A percentile compares a stretch with the other conserved stretches of the same genome.
Evolutionary conservation across 2,329 filamentous ascomycete genomes (phyloP).

Genomic region (Aspergillus neotritici): DNA sequence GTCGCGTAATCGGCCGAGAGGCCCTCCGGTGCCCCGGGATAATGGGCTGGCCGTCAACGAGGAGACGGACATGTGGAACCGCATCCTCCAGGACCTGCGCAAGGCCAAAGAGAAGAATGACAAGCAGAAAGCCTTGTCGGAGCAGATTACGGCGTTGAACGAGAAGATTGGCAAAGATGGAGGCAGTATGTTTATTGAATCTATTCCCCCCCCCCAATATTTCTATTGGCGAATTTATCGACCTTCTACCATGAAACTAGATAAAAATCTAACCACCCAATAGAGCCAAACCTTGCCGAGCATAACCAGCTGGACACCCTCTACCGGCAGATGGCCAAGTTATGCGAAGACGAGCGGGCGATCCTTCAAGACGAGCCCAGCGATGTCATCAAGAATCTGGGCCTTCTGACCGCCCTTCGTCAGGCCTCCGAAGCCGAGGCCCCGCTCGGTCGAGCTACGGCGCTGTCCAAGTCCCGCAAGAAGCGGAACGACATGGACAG

Average conservation of each 20-base stretch:
- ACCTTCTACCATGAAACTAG: neutral
- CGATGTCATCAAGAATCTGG: slow-evolving; percentile 47
- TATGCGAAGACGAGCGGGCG: slow-evolving; percentile 45
- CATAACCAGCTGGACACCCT: slow-evolving; percentile 42
- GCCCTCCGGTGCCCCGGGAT: slow-evolving; percentile 33
- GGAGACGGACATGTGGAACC: slow-evolving; percentile 43
- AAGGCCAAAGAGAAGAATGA: slow-evolving; percentile 43
- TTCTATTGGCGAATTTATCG: neutral
- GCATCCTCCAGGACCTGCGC: slow-evolving; percentile 38
- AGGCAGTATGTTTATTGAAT: slow-evolving; percentile 38
- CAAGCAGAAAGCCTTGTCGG: slow-evolving; percentile 34
- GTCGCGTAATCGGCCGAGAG: slow-evolving; percentile 40
- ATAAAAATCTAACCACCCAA: slow-evolving; percentile 10
- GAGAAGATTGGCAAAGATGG: slow-evolving; percentile 41
- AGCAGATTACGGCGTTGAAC: slow-evolving; percentile 38
- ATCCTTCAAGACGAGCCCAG: slow-evolving; percentile 46
- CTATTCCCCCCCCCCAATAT: neutral
- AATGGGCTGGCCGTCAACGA: slow-evolving; percentile 42
- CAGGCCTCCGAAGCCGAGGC: slow-evolving; percentile 44
- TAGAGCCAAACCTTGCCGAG: slow-evolving; percentile 35
- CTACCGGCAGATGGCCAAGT: slow-evolving; percentile 43
- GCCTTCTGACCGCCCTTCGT: slow-evolving; percentile 45
- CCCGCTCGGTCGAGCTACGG: slow-evolving; percentile 32
- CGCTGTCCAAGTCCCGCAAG: slow-evolving; percentile 42
- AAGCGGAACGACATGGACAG: slow-evolving; percentile 43